Percentiles rank a stretch among this genome's conserved stretches.
Conservation (phyloP, 1,284 basidiomycete genomes). For the Irpex rosettiformis region DNA sequence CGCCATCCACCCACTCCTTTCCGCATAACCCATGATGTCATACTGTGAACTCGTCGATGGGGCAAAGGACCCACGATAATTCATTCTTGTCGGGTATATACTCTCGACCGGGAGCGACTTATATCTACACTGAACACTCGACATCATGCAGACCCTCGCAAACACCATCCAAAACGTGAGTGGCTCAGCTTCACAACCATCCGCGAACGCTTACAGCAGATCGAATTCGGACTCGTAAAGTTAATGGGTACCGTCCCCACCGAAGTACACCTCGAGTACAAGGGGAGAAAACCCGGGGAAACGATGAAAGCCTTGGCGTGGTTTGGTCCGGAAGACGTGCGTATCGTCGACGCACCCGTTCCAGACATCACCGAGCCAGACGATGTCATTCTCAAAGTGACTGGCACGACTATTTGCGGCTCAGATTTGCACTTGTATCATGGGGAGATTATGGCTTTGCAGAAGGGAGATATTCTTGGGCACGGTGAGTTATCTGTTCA, state of each 20-base stretch:
- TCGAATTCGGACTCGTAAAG: no score
- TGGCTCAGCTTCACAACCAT: neutral
- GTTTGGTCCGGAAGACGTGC: constrained; percentile 55
- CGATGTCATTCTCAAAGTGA: constrained; percentile 66
- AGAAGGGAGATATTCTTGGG: constrained; percentile 74
- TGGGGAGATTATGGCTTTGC: constrained; percentile 61
- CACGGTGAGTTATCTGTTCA: constrained; percentile 39
- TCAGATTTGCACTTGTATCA: constrained; percentile 69
- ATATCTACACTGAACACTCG: no score
- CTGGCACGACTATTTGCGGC: constrained; percentile 70
- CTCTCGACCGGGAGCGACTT: no score
- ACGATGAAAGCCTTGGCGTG: constrained; percentile 72
- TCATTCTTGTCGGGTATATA: no score
- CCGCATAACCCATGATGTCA: neutral
- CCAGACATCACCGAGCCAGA: constrained; percentile 68
- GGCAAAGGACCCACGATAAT: no score
- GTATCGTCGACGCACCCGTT: constrained; percentile 56
- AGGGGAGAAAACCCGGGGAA: constrained; percentile 43
- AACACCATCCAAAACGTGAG: neutral
- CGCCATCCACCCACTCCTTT: neutral
- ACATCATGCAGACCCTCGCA: neutral
- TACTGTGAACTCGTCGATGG: neutral
- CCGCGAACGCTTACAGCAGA: neutral
- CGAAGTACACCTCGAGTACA: constrained; percentile 44
- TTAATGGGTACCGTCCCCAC: constrained; percentile 41